These are phyloP conservation scores for Carex scoparia DNA, from an alignment of 176 grass and related monocot genomes.

Conservation along the genomic window DNA sequence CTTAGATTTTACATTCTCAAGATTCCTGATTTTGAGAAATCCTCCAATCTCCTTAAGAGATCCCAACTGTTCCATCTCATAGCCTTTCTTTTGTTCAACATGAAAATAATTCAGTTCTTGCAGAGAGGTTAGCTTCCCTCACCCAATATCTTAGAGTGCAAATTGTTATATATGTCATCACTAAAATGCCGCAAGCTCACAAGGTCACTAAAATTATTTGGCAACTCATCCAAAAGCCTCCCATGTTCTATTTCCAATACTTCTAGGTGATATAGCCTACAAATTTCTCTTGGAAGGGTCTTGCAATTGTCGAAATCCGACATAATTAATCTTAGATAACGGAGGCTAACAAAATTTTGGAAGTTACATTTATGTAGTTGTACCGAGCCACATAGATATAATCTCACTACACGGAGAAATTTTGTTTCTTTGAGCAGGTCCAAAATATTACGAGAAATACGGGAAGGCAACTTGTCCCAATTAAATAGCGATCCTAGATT, in stretches of 20 bases:
- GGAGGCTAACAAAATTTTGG: constrained; percentile 2
- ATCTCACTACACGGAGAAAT: neutral
- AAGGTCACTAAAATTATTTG: neutral
- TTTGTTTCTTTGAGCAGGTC: neutral
- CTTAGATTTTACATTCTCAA: neutral
- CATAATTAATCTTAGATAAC: constrained; percentile 15
- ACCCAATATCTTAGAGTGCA: neutral
- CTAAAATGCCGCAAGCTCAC: constrained; percentile 11
- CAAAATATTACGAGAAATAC: neutral
- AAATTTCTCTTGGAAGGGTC: neutral
- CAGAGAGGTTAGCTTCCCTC: constrained; percentile 13
- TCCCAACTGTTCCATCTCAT: constrained; percentile 5
- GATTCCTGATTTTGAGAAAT: neutral
- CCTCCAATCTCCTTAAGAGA: constrained; percentile 19
- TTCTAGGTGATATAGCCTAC: constrained; percentile 32
- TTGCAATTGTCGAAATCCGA: too few species aligned
- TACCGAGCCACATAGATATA: neutral
- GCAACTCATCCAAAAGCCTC: neutral
- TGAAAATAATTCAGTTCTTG: neutral
- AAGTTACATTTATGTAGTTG: neutral
- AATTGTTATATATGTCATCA: too few species aligned
- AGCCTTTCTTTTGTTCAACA: neutral
- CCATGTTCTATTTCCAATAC: neutral
- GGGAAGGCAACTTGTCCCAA: neutral
- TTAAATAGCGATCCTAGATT: constrained; percentile 30